Percentiles rank a stretch among this genome's conserved stretches.
These are phyloP conservation scores for Micractinium sp. DNA, from an alignment of 139 green algal species.

Conservation along the genomic window DNA sequence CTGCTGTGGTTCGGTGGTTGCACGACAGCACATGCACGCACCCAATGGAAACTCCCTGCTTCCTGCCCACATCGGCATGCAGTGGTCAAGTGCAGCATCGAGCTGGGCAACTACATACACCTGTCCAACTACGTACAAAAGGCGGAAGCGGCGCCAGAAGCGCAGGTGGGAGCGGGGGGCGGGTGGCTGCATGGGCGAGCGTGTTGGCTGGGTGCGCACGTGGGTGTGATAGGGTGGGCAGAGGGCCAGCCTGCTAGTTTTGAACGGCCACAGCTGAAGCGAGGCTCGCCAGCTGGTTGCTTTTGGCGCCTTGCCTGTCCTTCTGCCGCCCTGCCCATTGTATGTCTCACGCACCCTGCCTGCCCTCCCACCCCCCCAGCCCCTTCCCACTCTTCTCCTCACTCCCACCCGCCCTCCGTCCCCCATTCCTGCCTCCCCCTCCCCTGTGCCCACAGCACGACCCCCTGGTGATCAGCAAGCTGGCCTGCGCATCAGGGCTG, in stretches of 20 bases:
- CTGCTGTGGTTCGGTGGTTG: too few relatives aligned
- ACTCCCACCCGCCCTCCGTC: too few relatives aligned
- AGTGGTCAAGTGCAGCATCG: constrained; percentile 61
- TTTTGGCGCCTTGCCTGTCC: too few relatives aligned
- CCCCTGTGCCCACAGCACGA: constrained; percentile 5
- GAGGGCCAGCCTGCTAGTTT: too few relatives aligned
- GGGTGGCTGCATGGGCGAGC: neutral
- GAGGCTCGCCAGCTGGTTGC: too few relatives aligned
- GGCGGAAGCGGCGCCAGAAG: constrained; percentile 75
- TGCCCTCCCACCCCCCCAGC: neutral
- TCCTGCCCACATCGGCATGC: neutral
- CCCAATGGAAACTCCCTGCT: neutral
- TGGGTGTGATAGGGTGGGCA: too few relatives aligned
- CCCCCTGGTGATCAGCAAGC: constrained; percentile 12
- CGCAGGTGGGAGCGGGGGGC: constrained; percentile 22
- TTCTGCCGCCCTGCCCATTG: too few relatives aligned
- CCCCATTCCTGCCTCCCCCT: neutral
- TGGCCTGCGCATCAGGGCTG: constrained; percentile 32
- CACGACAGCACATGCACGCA: too few relatives aligned
- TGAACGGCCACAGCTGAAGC: too few relatives aligned
- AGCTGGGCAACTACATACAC: constrained; percentile 87
- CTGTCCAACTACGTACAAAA: constrained; percentile 89
- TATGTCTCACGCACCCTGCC: neutral
- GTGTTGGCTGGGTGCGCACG: too few relatives aligned
- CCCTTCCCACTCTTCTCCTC: too few relatives aligned